These are phyloP conservation scores for Verticillium isaacii DNA, from an alignment of 2,329 filamentous ascomycete genomes.

Conservation along the genomic window DNA sequence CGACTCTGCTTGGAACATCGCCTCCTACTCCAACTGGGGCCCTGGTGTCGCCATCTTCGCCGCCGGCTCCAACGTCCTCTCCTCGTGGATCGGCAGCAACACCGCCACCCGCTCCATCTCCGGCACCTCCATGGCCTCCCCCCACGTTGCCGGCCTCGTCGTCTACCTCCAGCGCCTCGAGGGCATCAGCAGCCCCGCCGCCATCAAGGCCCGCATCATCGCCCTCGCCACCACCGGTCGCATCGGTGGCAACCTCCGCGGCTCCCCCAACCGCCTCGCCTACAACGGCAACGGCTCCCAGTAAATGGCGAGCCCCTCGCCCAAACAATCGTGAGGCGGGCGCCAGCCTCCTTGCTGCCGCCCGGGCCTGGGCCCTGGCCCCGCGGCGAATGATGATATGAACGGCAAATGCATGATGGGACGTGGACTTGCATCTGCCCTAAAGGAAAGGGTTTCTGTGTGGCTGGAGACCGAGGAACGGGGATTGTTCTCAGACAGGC, in stretches of 20 bases:
- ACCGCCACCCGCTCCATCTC: conserved; percentile 41
- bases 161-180: conserved; percentile 49
- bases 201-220: conserved; percentile 35
- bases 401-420: not conserved
- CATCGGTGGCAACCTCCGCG: conserved; percentile 24
- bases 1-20: conserved; percentile 2
- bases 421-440: not conserved
- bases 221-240: conserved; percentile 33
- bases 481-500: not conserved
- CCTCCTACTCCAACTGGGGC: conserved; percentile 37
- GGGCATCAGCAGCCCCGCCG: conserved; percentile 31
- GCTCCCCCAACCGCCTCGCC: conserved; percentile 39
- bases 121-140: conserved; percentile 59
- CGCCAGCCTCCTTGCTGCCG: not conserved
- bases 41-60: conserved; percentile 44
- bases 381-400: not conserved
- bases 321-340: not conserved
- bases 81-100: conserved; percentile 37
- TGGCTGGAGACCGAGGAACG: not conserved
- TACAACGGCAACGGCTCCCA: conserved; percentile 36
- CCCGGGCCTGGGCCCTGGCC: not conserved
- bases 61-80: conserved; percentile 40
- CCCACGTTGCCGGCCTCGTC: conserved; percentile 57
- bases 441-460: not conserved
- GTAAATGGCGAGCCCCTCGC: not conserved